A percentile compares a stretch with the other conserved stretches of the same genome.
Evolutionary conservation across 441 rosid species (phyloP).

Genomic region (Raphanus hybrid): DNA sequence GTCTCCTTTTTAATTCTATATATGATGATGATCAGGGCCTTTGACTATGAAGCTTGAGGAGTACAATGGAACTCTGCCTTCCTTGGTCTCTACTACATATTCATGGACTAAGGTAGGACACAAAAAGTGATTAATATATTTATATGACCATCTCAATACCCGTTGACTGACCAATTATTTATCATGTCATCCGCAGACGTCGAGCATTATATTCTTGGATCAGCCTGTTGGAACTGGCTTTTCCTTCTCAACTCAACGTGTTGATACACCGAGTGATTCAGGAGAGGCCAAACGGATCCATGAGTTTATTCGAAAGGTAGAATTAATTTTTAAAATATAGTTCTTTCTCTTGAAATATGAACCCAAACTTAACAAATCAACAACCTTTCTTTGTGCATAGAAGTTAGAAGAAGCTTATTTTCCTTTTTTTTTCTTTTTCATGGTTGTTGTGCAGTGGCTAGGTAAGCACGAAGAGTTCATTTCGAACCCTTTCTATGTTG

Average conservation of each 20-base stretch:
- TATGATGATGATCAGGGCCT: slow-evolving; percentile 50
- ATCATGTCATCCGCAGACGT: slow-evolving; percentile 26
- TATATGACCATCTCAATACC: neutral
- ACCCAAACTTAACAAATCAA: too few species aligned
- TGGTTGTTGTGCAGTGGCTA: neutral
- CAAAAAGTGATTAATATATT: neutral
- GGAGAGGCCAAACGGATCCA: slow-evolving; percentile 21
- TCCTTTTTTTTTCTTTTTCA: too few species aligned
- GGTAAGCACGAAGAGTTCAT: slow-evolving; percentile 38
- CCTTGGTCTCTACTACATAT: neutral
- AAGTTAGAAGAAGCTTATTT: neutral
- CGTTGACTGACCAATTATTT: too few species aligned
- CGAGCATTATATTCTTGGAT: slow-evolving; percentile 39
- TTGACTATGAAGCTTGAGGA: slow-evolving; percentile 48
- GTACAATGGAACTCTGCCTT: slow-evolving; percentile 2
- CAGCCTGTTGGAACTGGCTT: slow-evolving; percentile 53
- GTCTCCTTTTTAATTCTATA: neutral
- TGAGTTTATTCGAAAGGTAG: slow-evolving; percentile 48
- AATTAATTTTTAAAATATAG: too few species aligned
- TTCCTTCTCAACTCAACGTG: slow-evolving; percentile 41
- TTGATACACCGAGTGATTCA: slow-evolving; percentile 38
- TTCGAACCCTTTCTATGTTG: slow-evolving; percentile 41
- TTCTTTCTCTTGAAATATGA: neutral
- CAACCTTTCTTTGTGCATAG: too few species aligned
- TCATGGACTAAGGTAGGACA: slow-evolving; percentile 20